Evolutionary conservation across 2,329 filamentous ascomycete species (phyloP).

Genomic region (Tolypocladium tropicale): DNA sequence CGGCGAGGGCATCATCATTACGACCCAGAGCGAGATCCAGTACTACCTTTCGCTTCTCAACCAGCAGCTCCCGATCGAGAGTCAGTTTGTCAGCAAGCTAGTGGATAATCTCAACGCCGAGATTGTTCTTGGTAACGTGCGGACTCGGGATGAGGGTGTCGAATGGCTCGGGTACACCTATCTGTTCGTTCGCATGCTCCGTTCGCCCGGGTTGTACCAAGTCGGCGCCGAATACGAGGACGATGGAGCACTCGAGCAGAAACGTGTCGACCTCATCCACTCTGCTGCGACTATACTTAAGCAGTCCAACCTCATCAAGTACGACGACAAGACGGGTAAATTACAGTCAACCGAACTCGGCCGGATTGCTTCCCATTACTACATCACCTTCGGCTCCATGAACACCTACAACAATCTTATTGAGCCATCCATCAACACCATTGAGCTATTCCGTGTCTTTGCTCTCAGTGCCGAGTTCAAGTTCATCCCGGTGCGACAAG

Average conservation of each 20-base stretch:
- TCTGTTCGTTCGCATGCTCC: slow-evolving; percentile 93
- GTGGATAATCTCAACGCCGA: slow-evolving; percentile 97
- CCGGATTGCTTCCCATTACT: slow-evolving; percentile 94
- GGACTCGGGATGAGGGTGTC: slow-evolving; percentile 89
- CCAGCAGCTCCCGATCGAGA: slow-evolving; percentile 94
- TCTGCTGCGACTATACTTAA: slow-evolving; percentile 82
- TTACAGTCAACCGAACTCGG: slow-evolving; percentile 89
- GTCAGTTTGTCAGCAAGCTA: slow-evolving; percentile 84
- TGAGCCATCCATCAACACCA: slow-evolving; percentile 82
- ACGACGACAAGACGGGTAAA: slow-evolving; percentile 86
- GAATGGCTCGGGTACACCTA: slow-evolving; percentile 99
- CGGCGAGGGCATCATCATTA: slow-evolving; percentile 98
- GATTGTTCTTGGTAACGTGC: slow-evolving; percentile 86
- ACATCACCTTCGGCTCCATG: slow-evolving; percentile 95
- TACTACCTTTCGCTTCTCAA: slow-evolving; percentile 96
- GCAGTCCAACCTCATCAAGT: slow-evolving; percentile 82
- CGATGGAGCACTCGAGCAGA: slow-evolving; percentile 85
- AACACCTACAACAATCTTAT: slow-evolving; percentile 93
- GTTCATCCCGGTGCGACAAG: slow-evolving; percentile 93
- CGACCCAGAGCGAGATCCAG: slow-evolving; percentile 86
- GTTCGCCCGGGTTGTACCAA: slow-evolving; percentile 88
- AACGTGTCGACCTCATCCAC: slow-evolving; percentile 93
- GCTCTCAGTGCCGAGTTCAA: slow-evolving; percentile 97
- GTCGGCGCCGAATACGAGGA: slow-evolving; percentile 94
- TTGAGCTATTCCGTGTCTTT: slow-evolving; percentile 95